Conservation (phyloP, 108 stramenopile species). For the Asterionellopsis glacialis region DNA sequence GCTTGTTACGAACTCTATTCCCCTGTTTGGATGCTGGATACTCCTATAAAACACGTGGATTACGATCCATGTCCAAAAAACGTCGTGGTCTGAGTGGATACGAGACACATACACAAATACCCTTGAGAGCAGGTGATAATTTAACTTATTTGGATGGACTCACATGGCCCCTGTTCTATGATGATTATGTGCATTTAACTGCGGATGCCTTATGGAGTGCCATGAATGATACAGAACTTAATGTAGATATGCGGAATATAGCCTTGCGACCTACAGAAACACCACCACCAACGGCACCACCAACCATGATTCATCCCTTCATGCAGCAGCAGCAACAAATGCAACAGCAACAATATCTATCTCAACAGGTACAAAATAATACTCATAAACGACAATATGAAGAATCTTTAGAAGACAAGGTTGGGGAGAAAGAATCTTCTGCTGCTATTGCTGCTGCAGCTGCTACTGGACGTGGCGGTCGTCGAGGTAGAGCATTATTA, state of each 20-base stretch:
- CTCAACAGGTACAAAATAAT: too few relatives aligned
- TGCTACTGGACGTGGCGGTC: too few relatives aligned
- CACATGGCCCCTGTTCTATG: slow-evolving; percentile 81
- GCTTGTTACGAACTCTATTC: slow-evolving; percentile 53
- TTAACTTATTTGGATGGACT: slow-evolving; percentile 58
- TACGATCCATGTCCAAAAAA: slow-evolving; percentile 20
- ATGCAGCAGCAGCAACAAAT: not conserved
- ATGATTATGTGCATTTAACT: slow-evolving; percentile 70
- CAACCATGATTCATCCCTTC: not conserved
- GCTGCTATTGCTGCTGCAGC: too few relatives aligned
- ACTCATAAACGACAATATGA: not conserved
- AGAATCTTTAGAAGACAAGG: slow-evolving; percentile 7
- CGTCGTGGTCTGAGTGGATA: slow-evolving; percentile 35
- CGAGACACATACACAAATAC: slow-evolving; percentile 31
- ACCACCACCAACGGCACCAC: not conserved
- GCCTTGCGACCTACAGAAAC: slow-evolving; percentile 10
- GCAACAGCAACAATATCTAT: too few relatives aligned
- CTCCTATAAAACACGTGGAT: slow-evolving; percentile 38
- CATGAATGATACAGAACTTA: slow-evolving; percentile 15
- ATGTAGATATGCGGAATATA: slow-evolving; percentile 27
- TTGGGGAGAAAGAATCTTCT: not conserved
- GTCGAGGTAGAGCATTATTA: too few relatives aligned
- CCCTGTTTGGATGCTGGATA: slow-evolving; percentile 42
- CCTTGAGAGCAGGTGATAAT: slow-evolving; percentile 65
- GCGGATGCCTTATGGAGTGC: slow-evolving; percentile 51